These are phyloP conservation scores for Eucalyptus decipiens DNA, from an alignment of 345 rosid genomes.

Conservation along the genomic window DNA sequence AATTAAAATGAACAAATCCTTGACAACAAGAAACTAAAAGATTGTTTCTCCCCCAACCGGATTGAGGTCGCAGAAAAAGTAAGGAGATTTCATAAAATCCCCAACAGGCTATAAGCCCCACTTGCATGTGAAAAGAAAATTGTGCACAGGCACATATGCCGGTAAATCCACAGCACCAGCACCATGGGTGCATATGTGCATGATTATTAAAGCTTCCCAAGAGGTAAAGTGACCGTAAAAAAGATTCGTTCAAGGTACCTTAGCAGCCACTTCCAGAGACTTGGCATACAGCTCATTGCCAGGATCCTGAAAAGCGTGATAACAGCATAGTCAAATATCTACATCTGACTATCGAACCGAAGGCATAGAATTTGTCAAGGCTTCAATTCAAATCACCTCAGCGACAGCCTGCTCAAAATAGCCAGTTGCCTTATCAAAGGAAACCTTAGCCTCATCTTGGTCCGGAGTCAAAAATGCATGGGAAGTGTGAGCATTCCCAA, in stretches of 20 bases:
- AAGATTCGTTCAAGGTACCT: slow-evolving; percentile 21
- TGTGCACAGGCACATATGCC: neutral
- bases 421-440: slow-evolving; percentile 51
- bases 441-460: slow-evolving; percentile 43
- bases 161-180: neutral
- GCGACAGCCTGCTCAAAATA: slow-evolving; percentile 69
- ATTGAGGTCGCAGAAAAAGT: neutral
- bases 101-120: neutral
- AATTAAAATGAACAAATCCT: neutral
- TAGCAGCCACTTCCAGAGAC: slow-evolving; percentile 58
- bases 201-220: neutral
- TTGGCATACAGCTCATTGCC: slow-evolving; percentile 52
- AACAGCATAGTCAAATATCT: neutral
- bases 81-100: neutral
- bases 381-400: slow-evolving; percentile 24
- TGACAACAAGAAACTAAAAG: neutral
- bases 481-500: slow-evolving; percentile 83
- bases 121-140: neutral
- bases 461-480: slow-evolving; percentile 64
- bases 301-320: slow-evolving; percentile 49
- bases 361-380: neutral
- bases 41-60: neutral
- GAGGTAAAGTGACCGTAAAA: neutral
- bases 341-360: neutral
- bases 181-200: neutral